Evolutionary conservation across 352 stramenopile genomes (phyloP).

Genomic region (Pythium folliculosum): DNA sequence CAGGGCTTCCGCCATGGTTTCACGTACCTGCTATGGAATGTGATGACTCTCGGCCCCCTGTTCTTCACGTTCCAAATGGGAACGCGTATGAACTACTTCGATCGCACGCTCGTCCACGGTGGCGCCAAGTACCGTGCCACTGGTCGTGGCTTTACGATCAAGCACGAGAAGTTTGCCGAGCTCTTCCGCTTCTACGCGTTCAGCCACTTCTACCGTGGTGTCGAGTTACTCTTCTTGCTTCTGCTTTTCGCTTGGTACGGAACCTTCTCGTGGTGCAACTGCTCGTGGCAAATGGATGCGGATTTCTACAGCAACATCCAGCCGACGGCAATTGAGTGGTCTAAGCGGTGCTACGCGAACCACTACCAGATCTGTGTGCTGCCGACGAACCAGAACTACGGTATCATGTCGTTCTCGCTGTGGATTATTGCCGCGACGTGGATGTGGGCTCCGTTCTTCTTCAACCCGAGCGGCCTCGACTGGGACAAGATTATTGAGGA

Average conservation of each 20-base stretch:
- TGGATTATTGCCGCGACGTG: slow-evolving; percentile 93
- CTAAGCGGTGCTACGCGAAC: slow-evolving; percentile 74
- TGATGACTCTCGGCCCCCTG: slow-evolving; percentile 95
- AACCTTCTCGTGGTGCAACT: slow-evolving; percentile 94
- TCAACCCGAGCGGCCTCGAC: slow-evolving; percentile 98
- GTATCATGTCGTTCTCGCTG: slow-evolving; percentile 97
- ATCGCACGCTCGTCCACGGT: slow-evolving; percentile 96
- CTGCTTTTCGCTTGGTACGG: slow-evolving; percentile 88
- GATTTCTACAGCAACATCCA: slow-evolving; percentile 78
- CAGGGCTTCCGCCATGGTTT: slow-evolving; percentile 94
- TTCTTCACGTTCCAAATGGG: slow-evolving; percentile 99
- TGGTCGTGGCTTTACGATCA: slow-evolving; percentile 98
- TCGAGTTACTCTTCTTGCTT: slow-evolving; percentile 91
- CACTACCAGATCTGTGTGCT: slow-evolving; percentile 91
- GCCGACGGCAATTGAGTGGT: slow-evolving; percentile 76
- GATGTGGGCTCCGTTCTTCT: slow-evolving; percentile 89
- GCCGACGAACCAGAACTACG: slow-evolving; percentile 97
- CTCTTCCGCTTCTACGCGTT: slow-evolving; percentile 98
- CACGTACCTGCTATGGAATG: slow-evolving; percentile 93
- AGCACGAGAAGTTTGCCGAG: slow-evolving; percentile 98
- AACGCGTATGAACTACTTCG: slow-evolving; percentile 98
- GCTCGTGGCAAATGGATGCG: slow-evolving; percentile 70
- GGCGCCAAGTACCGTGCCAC: slow-evolving; percentile 98
- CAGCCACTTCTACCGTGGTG: slow-evolving; percentile 97
- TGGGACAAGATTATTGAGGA: slow-evolving; percentile 97